These are phyloP conservation scores for Carex arenaria DNA, from an alignment of 202 grass and related monocot species.

Conservation along the genomic window DNA sequence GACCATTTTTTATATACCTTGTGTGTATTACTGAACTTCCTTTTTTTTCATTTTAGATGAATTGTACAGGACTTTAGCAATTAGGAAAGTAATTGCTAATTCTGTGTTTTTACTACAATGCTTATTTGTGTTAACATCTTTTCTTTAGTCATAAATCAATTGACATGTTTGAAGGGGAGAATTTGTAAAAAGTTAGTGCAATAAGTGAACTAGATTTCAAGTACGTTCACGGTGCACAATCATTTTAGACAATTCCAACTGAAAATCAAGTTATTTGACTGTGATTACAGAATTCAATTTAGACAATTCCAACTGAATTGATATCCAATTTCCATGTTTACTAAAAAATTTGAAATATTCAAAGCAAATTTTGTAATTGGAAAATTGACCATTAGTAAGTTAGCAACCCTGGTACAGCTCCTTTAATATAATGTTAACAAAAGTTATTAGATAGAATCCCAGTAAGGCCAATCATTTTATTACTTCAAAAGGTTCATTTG, in stretches of 20 bases:
- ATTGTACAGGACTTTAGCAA: background rate
- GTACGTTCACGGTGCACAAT: background rate
- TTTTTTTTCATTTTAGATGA: background rate
- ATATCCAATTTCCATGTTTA: background rate
- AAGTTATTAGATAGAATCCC: background rate
- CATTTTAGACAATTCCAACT: background rate
- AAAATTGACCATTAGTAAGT: background rate
- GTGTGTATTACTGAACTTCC: background rate
- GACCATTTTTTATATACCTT: background rate
- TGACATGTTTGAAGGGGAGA: background rate
- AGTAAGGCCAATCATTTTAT: background rate
- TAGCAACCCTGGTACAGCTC: background rate
- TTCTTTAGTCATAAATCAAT: background rate
- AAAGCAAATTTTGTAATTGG: background rate
- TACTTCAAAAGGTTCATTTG: background rate
- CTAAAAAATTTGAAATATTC: background rate
- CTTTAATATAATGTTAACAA: background rate
- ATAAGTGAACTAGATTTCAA: background rate
- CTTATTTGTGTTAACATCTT: background rate
- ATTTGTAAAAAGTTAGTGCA: background rate
- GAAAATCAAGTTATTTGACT: background rate
- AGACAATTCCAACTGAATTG: background rate
- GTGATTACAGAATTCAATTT: slow-evolving; percentile 1
- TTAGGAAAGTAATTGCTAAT: background rate
- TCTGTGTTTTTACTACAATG: background rate